Evolutionary conservation across 805 yeast species (phyloP).

Genomic region (Wickerhamiella slavikovae): DNA sequence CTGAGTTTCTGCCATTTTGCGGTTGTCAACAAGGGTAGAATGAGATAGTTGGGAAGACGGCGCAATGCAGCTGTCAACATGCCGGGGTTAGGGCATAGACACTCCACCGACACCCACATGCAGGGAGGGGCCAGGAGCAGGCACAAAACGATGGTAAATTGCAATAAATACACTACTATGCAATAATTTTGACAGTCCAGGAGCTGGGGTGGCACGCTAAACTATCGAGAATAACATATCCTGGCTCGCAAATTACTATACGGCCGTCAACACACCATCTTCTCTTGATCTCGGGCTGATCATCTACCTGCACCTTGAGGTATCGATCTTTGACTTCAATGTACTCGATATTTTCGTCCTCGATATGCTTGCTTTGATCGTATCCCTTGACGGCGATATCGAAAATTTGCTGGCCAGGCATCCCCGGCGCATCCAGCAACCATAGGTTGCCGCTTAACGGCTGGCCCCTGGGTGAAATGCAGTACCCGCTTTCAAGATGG

Average conservation of each 20-base stretch:
- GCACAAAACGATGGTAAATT: no score
- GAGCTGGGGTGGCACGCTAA: constrained; percentile 11
- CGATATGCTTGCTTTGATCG: constrained; percentile 31
- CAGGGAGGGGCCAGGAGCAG: no score
- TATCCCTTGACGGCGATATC: constrained; percentile 39
- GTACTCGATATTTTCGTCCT: constrained; percentile 30
- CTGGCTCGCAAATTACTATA: constrained; percentile 19
- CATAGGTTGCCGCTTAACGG: constrained; percentile 24
- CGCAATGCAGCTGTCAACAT: no score
- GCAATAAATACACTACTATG: no score
- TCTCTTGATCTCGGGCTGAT: constrained; percentile 23
- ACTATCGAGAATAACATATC: constrained; percentile 9
- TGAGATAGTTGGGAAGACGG: no score
- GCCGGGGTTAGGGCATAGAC: no score
- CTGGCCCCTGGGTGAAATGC: constrained; percentile 39
- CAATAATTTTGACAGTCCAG: constrained; percentile 9
- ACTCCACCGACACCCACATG: no score
- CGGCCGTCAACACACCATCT: constrained; percentile 48
- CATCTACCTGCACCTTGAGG: constrained; percentile 7
- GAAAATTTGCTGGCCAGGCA: constrained; percentile 22
- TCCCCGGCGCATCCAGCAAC: constrained; percentile 25
- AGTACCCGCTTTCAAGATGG: constrained; percentile 37
- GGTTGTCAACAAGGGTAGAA: no score
- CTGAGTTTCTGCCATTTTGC: background rate
- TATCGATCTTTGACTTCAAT: constrained; percentile 11